These are phyloP conservation scores for Stromatinia cepivora DNA, from an alignment of 2,329 filamentous ascomycete species.

Conservation along the genomic window DNA sequence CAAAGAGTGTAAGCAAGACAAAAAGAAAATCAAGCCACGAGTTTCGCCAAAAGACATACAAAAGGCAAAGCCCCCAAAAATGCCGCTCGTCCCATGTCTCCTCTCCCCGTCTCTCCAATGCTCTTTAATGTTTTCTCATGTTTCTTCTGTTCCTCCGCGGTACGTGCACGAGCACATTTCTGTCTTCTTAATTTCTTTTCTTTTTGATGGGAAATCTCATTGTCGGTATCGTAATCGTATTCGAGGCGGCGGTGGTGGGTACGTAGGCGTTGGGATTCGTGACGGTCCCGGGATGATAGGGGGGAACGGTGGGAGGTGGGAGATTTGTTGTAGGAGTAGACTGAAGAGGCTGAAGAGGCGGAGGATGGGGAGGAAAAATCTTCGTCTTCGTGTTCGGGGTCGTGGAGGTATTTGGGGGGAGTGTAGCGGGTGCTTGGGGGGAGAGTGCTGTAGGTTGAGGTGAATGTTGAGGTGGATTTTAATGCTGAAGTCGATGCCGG, in stretches of 20 bases:
- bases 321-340: neutral
- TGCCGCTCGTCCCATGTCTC: conserved; percentile 17
- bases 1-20: neutral
- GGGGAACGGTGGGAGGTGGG: neutral
- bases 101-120: conserved; percentile 7
- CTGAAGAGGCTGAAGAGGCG: neutral
- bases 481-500: neutral
- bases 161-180: neutral
- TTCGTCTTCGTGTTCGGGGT: conserved; percentile 24
- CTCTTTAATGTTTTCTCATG: conserved; percentile 9
- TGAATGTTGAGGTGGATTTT: neutral
- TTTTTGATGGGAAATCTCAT: neutral
- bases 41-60: conserved; percentile 11
- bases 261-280: conserved; percentile 4
- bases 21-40: conserved; percentile 8
- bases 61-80: conserved; percentile 6
- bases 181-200: neutral
- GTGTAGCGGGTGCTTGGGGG: conserved; percentile 8
- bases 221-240: conserved; percentile 14
- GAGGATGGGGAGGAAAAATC: conserved; percentile 15
- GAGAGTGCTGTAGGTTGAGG: neutral
- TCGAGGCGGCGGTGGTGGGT: conserved; percentile 5
- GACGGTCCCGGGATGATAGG: neutral
- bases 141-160: conserved; percentile 1
- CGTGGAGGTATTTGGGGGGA: neutral